Evolutionary conservation across 116 monocot species (phyloP), one percentile per base, ranked within the genome.

Genomic region (Trichopus zeylanicus): DNA sequence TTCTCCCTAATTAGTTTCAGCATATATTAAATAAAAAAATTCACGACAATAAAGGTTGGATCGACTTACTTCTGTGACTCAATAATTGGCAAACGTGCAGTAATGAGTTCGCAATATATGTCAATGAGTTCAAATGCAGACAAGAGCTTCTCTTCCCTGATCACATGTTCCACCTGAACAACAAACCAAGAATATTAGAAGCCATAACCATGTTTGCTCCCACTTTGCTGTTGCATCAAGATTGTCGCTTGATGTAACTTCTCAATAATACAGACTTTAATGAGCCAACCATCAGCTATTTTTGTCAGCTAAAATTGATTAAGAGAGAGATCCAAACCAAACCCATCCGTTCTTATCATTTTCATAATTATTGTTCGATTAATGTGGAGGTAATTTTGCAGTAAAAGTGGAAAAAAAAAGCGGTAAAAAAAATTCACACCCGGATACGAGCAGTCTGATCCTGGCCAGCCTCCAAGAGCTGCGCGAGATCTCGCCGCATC

Each of bases 101-200:
- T 70, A 48, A 97, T 79, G 42, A 87, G 69, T 77, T 91, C 91
- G 66, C 97, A 91, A 22, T 87, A 91, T 28, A 97, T 33, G 29
- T 79, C 77, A 55, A 97, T 75, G 48, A 91, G 73, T 25, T 97
- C 91, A 73, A 87, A 91, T 31, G 91, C 97, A 21, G 81, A 38
- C 72, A 78, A 70, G 26, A 75, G 77, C 75, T 97, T 97, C 68
- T 97, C 97, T 64, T 97, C 97, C 31, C 78, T 74, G 55, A 97
- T 87, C 13, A 90, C 81, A 78, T 97, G 84, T 67, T 97, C 97
- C 74, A 97, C 97, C 97, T 97, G 75, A 62, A 59, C 70, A 42
- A n/a, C 16, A 42, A n/a, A n/a, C n/a, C 42, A 42, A 42, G 42
- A 15, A 42, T n/a, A 42, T 11, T 37, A 37, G 15, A 37, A 8